Conservation (phyloP, 805 yeast genomes). For the Saturnispora sanitii region DNA sequence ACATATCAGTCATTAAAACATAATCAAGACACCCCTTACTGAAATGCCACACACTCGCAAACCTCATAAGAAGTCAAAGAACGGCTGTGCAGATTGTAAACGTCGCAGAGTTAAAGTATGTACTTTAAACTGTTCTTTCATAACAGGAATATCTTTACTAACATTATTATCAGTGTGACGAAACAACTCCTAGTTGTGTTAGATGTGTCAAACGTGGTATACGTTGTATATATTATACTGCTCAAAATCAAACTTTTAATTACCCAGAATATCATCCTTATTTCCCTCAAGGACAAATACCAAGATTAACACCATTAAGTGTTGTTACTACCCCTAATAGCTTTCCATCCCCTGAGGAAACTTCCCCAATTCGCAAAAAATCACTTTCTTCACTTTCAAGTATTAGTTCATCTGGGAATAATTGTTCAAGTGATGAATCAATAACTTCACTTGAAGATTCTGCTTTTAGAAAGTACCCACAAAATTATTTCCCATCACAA, state of each 20-base stretch:
- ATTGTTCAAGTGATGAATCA: conserved; percentile 1
- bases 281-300: neutral
- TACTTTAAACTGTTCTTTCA: neutral
- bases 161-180: conserved; percentile 13
- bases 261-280: conserved; percentile 1
- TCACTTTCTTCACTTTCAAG: neutral
- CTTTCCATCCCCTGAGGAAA: neutral
- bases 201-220: conserved; percentile 13
- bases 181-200: conserved; percentile 13
- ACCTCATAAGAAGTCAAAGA: conserved; percentile 14
- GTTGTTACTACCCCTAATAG: neutral
- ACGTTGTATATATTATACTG: conserved; percentile 10
- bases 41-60: conserved; percentile 10
- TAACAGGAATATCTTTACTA: neutral
- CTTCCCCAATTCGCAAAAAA: neutral
- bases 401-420: neutral
- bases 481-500: neutral
- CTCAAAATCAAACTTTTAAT: neutral
- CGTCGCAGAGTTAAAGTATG: conserved; percentile 14
- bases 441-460: conserved; percentile 2
- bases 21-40: no score
- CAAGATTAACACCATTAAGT: neutral
- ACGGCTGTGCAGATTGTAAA: conserved; percentile 15
- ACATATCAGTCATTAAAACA: no score
- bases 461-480: neutral